Conservation (phyloP, 192 early-diverging fungal genomes). For the Backusella psychrophila region DNA sequence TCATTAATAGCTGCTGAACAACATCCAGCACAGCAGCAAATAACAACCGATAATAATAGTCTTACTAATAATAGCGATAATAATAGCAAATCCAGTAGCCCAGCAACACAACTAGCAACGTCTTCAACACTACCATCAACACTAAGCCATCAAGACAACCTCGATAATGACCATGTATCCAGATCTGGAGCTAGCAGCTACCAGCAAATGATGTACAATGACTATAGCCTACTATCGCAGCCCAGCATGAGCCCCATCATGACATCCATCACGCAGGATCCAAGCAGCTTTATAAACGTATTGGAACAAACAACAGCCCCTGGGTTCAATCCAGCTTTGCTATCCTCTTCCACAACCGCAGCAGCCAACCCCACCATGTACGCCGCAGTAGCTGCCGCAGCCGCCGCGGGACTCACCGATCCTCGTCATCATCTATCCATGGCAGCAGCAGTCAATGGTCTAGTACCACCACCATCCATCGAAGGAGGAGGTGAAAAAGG, state of each 20-base stretch:
- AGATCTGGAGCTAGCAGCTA: not conserved
- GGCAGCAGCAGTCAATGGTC: not conserved
- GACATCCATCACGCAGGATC: not conserved
- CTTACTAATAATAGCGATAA: not conserved
- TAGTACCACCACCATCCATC: not conserved
- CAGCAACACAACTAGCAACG: not conserved
- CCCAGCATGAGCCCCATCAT: not conserved
- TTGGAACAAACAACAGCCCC: not conserved
- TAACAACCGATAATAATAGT: not conserved
- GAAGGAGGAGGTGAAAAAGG: not conserved
- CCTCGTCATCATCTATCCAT: not conserved
- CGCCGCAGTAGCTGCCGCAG: not conserved
- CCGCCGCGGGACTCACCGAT: not conserved
- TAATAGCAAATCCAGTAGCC: not conserved
- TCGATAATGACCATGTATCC: not conserved
- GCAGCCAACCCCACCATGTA: not conserved
- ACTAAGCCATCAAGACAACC: no score
- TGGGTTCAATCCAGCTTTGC: not conserved
- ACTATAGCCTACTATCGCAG: not conserved
- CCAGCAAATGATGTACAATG: not conserved
- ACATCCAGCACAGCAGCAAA: not conserved
- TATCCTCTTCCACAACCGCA: not conserved
- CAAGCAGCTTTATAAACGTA: not conserved
- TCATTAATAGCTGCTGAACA: not conserved
- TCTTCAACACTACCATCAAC: not conserved